Evolutionary conservation across 2,329 filamentous ascomycete genomes (phyloP).

Genomic region (Aspergillus fischeri): DNA sequence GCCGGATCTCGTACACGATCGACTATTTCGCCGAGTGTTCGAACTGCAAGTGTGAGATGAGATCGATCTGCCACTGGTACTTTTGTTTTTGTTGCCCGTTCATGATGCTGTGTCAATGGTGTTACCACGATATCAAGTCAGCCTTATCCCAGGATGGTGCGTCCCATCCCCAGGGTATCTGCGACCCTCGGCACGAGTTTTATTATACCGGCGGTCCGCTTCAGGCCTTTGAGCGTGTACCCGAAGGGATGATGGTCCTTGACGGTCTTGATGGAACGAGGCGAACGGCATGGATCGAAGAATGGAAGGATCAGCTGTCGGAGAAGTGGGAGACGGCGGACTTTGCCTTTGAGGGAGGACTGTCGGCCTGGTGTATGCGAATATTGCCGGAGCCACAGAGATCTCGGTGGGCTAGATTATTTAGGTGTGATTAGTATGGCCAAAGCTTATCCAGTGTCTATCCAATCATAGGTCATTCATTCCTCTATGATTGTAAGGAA

Average conservation of each 20-base stretch:
- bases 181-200: not conserved
- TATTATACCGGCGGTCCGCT: not conserved
- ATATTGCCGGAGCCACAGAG: not conserved
- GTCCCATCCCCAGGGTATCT: not conserved
- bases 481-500: no score
- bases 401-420: not conserved
- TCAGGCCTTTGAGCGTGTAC: not conserved
- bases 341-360: not conserved
- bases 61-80: not conserved
- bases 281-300: constrained; percentile 3
- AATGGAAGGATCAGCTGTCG: constrained; percentile 9
- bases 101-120: not conserved
- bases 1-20: not conserved
- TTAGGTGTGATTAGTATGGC: not conserved
- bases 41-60: not conserved
- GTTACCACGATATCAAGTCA: not conserved
- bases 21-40: not conserved
- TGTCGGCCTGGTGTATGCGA: not conserved
- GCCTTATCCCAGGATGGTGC: not conserved
- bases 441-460: no score
- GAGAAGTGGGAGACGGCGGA: constrained; percentile 5
- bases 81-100: not conserved
- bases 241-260: not conserved
- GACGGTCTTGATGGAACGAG: not conserved
- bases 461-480: no score